A percentile compares a stretch with the other conserved stretches of the same genome.
Evolutionary conservation across 805 yeast species (phyloP).

Genomic region (Hanseniaspora valbyensis): DNA sequence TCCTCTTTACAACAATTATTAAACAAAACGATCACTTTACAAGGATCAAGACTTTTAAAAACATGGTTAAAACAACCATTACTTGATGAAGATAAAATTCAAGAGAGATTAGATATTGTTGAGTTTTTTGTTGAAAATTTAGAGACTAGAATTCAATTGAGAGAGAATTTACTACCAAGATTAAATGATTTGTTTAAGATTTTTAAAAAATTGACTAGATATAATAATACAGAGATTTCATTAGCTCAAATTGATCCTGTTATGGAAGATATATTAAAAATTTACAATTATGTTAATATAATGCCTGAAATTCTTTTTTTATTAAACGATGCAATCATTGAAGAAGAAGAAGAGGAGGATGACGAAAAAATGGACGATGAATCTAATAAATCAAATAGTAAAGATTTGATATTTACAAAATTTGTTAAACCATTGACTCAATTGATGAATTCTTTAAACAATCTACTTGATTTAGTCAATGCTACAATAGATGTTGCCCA

Average conservation of each 20-base stretch:
- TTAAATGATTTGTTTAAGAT: slow-evolving; percentile 79
- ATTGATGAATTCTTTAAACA: slow-evolving; percentile 42
- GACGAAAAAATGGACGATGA: slow-evolving; percentile 18
- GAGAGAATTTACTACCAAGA: slow-evolving; percentile 52
- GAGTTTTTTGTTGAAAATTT: slow-evolving; percentile 60
- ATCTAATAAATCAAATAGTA: slow-evolving; percentile 22
- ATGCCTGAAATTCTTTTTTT: slow-evolving; percentile 54
- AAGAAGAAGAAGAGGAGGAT: slow-evolving; percentile 26
- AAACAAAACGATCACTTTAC: slow-evolving; percentile 76
- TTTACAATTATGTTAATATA: slow-evolving; percentile 65
- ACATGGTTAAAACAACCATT: slow-evolving; percentile 97
- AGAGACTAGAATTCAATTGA: slow-evolving; percentile 51
- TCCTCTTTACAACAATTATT: slow-evolving; percentile 56
- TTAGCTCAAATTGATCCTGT: slow-evolving; percentile 9
- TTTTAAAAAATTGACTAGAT: slow-evolving; percentile 40
- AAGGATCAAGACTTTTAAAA: slow-evolving; percentile 78
- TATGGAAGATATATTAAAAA: slow-evolving; percentile 78
- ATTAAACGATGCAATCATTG: slow-evolving; percentile 37
- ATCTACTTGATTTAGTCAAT: slow-evolving; percentile 77
- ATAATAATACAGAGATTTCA: slow-evolving; percentile 22
- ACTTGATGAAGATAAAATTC: slow-evolving; percentile 49
- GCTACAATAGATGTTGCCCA: slow-evolving; percentile 83
- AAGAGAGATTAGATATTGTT: slow-evolving; percentile 64
- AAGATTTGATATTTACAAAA: slow-evolving; percentile 33
- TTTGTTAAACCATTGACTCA: slow-evolving; percentile 53